phyloP scores from a whole-genome alignment of 169 alveolate genomes.

The Neospora caninum region DNA sequence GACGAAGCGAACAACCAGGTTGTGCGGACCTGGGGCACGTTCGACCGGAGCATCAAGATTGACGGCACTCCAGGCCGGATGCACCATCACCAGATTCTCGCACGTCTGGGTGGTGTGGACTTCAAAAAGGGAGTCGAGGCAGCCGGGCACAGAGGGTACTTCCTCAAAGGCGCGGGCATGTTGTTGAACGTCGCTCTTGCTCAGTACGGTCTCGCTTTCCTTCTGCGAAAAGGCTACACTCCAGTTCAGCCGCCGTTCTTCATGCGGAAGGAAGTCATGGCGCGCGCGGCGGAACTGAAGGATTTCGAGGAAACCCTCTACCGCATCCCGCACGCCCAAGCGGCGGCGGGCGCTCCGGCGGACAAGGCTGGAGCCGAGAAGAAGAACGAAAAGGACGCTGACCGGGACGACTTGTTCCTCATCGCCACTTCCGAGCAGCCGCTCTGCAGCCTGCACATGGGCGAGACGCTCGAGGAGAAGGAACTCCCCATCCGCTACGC shows the following conservation, averaged over 20 bases:
- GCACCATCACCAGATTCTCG: conserved; percentile 81
- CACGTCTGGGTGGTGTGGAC: conserved; percentile 90
- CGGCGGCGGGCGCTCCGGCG: neutral
- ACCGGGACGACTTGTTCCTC: conserved; percentile 88
- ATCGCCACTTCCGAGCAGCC: conserved; percentile 99
- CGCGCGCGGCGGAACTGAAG: conserved; percentile 95
- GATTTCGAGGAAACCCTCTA: conserved; percentile 98
- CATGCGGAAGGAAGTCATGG: conserved; percentile 95
- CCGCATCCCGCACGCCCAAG: conserved; percentile 73
- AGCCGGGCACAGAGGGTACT: conserved; percentile 99
- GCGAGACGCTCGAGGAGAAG: conserved; percentile 82
- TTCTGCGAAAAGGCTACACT: conserved; percentile 91
- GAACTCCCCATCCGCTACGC: conserved; percentile 93
- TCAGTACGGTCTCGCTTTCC: conserved; percentile 92
- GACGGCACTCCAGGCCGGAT: conserved; percentile 48
- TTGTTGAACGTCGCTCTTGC: conserved; percentile 95
- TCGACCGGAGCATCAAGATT: conserved; percentile 23
- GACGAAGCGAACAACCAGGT: conserved; percentile 92
- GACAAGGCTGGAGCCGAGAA: conserved; percentile 22
- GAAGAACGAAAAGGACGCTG: conserved; percentile 49
- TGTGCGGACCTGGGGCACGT: conserved; percentile 61
- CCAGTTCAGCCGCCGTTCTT: conserved; percentile 98
- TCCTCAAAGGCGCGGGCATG: conserved; percentile 95
- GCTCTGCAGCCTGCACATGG: conserved; percentile 93
- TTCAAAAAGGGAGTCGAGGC: conserved; percentile 93